These are phyloP conservation scores for Alternaria tenuissima DNA, from an alignment of 2,329 filamentous ascomycete genomes.

Conservation along the genomic window DNA sequence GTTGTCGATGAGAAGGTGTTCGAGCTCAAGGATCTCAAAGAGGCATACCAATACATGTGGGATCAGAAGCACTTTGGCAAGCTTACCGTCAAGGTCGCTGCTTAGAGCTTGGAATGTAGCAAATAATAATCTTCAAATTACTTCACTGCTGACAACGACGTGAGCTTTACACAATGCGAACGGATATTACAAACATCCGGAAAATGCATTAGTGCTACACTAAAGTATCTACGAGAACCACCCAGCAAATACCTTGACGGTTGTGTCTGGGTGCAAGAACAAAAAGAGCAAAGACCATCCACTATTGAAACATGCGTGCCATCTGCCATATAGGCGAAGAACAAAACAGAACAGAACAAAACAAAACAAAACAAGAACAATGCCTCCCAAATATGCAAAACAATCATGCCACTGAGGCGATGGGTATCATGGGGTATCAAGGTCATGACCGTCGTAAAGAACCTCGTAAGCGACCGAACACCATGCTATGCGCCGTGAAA, in stretches of 20 bases:
- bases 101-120: slow-evolving; percentile 2
- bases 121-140: background rate
- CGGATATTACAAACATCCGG: background rate
- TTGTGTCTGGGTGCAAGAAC: background rate
- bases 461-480: slow-evolving; percentile 21
- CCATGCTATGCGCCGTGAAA: slow-evolving; percentile 20
- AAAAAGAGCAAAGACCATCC: slow-evolving; percentile 1
- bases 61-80: slow-evolving; percentile 58
- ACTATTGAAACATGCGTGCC: background rate
- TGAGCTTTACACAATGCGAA: background rate
- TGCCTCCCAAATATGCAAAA: background rate
- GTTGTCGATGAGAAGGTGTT: slow-evolving; percentile 67
- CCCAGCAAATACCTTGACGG: background rate
- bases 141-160: background rate
- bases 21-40: slow-evolving; percentile 60
- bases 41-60: slow-evolving; percentile 60
- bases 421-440: slow-evolving; percentile 24
- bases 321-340: slow-evolving; percentile 14
- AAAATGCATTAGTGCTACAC: background rate
- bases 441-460: slow-evolving; percentile 20
- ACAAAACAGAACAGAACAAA: background rate
- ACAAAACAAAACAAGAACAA: background rate
- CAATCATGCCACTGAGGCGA: slow-evolving; percentile 16
- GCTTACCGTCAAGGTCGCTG: slow-evolving; percentile 44
- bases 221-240: background rate